Evolutionary conservation across 2,329 filamentous ascomycete species (phyloP).

Genomic region (Penicillium sp.): DNA sequence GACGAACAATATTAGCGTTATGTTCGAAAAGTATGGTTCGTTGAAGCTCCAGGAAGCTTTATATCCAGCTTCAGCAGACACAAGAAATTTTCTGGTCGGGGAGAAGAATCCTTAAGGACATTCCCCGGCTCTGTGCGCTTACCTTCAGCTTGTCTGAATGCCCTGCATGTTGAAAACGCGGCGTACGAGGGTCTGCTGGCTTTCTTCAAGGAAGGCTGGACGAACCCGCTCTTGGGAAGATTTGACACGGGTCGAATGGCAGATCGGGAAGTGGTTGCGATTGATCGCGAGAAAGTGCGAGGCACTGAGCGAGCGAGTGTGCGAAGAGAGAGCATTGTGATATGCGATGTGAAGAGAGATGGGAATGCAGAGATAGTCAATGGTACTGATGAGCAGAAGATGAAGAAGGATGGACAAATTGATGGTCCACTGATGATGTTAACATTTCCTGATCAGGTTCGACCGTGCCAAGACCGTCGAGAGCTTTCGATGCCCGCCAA

Average conservation of each 20-base stretch:
- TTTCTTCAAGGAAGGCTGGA: constrained; percentile 56
- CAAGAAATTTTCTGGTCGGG: neutral
- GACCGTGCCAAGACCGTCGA: constrained; percentile 28
- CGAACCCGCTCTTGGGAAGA: constrained; percentile 55
- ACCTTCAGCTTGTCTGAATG: constrained; percentile 53
- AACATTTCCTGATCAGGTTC: constrained; percentile 32
- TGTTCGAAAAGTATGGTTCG: neutral
- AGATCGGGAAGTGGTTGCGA: constrained; percentile 54
- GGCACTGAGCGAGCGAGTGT: constrained; percentile 69
- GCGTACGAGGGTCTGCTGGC: constrained; percentile 46
- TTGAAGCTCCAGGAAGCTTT: neutral
- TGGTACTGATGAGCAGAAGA: constrained; percentile 27
- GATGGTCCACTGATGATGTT: constrained; percentile 31
- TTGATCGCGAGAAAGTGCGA: constrained; percentile 62
- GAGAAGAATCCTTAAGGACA: neutral
- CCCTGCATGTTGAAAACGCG: constrained; percentile 53
- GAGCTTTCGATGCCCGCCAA: constrained; percentile 4
- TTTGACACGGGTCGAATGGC: constrained; percentile 56
- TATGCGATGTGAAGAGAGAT: constrained; percentile 7
- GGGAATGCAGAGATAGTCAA: constrained; percentile 12
- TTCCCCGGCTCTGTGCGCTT: constrained; percentile 22
- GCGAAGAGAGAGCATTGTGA: constrained; percentile 71
- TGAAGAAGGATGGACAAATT: constrained; percentile 20
- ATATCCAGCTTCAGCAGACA: neutral
- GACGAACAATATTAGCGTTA: neutral